Evolutionary conservation across 495 filamentous ascomycete species (phyloP).

Genomic region (Achaetomiella virescens): DNA sequence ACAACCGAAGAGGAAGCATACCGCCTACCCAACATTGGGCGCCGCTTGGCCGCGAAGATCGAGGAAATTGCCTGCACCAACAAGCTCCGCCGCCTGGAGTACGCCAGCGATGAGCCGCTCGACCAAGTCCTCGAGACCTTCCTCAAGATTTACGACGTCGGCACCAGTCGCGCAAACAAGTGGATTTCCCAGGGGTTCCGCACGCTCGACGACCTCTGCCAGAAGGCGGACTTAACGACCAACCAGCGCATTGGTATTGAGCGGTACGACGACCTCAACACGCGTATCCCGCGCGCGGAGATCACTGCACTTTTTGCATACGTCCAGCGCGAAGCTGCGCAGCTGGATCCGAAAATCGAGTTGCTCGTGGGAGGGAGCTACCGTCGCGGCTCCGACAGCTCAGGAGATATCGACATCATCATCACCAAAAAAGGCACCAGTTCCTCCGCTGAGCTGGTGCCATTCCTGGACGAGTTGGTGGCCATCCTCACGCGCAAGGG

Average conservation of each 20-base stretch:
- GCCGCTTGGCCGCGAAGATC: constrained; percentile 77
- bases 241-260: constrained; percentile 77
- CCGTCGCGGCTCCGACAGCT: constrained; percentile 66
- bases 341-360: constrained; percentile 54
- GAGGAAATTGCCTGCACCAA: constrained; percentile 81
- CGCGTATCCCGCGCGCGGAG: constrained; percentile 75
- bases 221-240: constrained; percentile 58
- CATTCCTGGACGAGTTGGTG: constrained; percentile 64
- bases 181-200: constrained; percentile 76
- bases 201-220: constrained; percentile 64
- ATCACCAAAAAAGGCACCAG: constrained; percentile 64
- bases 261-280: constrained; percentile 74
- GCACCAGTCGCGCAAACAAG: constrained; percentile 58
- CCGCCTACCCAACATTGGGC: constrained; percentile 64
- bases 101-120: constrained; percentile 55
- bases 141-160: constrained; percentile 74
- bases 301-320: constrained; percentile 63
- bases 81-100: constrained; percentile 65
- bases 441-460: constrained; percentile 51
- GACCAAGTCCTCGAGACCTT: constrained; percentile 63
- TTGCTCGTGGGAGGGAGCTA: constrained; percentile 80
- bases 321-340: constrained; percentile 55
- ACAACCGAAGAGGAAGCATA: constrained; percentile 61
- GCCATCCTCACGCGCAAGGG: constrained; percentile 50
- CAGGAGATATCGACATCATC: constrained; percentile 80